Conservation (phyloP, 176 grass and related monocot genomes). For the Cenchrus americanus region DNA sequence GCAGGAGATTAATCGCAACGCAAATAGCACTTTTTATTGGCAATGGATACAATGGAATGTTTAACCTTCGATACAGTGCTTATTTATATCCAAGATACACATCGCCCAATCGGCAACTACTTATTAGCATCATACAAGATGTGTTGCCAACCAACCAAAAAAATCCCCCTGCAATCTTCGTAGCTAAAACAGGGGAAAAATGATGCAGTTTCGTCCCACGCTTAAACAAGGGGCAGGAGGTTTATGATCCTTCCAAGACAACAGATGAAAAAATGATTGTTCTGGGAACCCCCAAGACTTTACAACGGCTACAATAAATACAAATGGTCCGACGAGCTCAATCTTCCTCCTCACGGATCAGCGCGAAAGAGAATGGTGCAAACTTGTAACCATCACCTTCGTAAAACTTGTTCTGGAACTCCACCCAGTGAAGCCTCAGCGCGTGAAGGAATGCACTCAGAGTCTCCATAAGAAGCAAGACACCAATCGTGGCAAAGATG, state of each 20-base stretch:
- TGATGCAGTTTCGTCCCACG: slow-evolving; percentile 20
- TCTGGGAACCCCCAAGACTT: slow-evolving; percentile 41
- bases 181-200: slow-evolving; percentile 44
- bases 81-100: slow-evolving; percentile 65
- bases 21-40: slow-evolving; percentile 27
- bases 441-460: slow-evolving; percentile 95
- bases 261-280: slow-evolving; percentile 54
- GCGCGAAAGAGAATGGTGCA: slow-evolving; percentile 72
- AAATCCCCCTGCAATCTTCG: slow-evolving; percentile 28
- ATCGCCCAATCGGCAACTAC: slow-evolving; percentile 36
- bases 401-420: slow-evolving; percentile 99
- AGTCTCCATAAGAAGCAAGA: slow-evolving; percentile 98
- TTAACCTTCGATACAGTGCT: slow-evolving; percentile 44
- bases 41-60: slow-evolving; percentile 36
- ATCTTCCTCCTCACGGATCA: slow-evolving; percentile 72
- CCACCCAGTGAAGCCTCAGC: slow-evolving; percentile 98
- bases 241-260: slow-evolving; percentile 48
- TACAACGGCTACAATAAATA: slow-evolving; percentile 48
- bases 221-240: slow-evolving; percentile 31
- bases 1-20: neutral
- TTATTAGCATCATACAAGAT: slow-evolving; percentile 50
- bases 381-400: slow-evolving; percentile 99
- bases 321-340: slow-evolving; percentile 37
- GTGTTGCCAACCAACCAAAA: slow-evolving; percentile 36
- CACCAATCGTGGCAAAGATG: slow-evolving; percentile 69